Evolutionary conservation across 345 rosid genomes (phyloP).

Genomic region (Xanthoceras sorbifolium): DNA sequence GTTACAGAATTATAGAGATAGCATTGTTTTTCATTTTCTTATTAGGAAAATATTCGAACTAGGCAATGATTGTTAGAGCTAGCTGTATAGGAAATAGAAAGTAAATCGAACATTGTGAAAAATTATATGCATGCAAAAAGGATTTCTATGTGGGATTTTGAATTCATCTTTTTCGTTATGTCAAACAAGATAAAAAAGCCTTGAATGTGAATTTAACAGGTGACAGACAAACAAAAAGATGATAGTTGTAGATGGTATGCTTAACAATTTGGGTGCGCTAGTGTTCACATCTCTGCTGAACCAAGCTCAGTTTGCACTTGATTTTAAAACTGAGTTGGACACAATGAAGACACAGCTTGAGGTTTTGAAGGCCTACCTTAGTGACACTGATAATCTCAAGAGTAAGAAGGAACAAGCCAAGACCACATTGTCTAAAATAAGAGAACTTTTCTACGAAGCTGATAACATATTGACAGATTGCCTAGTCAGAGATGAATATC

Average conservation of each 20-base stretch:
- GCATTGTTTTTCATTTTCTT: background rate
- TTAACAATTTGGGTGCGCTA: background rate
- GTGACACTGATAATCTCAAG: conserved; percentile 18
- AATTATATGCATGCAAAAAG: background rate
- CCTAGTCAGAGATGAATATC: conserved; percentile 19
- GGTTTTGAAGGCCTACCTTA: conserved; percentile 22
- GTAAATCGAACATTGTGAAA: background rate
- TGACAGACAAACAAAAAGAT: background rate
- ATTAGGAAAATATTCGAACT: background rate
- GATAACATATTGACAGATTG: conserved; percentile 36
- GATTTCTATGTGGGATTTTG: background rate
- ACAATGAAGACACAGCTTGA: conserved; percentile 22
- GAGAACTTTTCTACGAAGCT: conserved; percentile 27
- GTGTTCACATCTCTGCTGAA: conserved; percentile 9
- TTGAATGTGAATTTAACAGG: conserved; percentile 4
- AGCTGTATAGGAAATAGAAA: background rate
- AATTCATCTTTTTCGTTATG: background rate
- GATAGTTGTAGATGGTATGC: conserved; percentile 1
- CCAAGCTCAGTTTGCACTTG: conserved; percentile 14
- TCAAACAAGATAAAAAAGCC: background rate
- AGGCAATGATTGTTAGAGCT: background rate
- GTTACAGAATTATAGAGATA: too few species aligned
- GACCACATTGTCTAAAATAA: conserved; percentile 2
- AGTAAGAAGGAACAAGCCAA: background rate
- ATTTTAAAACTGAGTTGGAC: conserved; percentile 16